These are phyloP conservation scores for Pestalotiopsis sp. DNA, from an alignment of 2,329 filamentous ascomycete species.

Conservation along the genomic window DNA sequence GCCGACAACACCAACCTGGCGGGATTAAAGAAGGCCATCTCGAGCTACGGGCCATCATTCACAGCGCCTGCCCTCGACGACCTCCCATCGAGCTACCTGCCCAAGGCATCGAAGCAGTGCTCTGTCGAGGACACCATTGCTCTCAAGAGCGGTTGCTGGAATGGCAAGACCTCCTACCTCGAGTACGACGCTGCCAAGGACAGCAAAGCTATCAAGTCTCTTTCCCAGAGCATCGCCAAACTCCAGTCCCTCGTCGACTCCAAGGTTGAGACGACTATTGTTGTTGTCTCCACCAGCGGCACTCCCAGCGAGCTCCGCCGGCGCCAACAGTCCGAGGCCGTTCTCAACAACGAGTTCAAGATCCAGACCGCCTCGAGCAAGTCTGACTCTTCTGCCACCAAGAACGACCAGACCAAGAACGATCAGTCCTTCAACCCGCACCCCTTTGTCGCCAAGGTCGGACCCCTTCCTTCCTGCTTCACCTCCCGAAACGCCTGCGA, in stretches of 20 bases:
- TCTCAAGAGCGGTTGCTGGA: conserved; percentile 32
- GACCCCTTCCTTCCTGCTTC: conserved; percentile 74
- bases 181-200: conserved; percentile 35
- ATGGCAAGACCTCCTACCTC: conserved; percentile 33
- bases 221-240: conserved; percentile 47
- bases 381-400: conserved; percentile 34
- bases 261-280: conserved; percentile 58
- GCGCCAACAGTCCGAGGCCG: conserved; percentile 48
- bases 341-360: conserved; percentile 39
- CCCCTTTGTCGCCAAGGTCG: conserved; percentile 29
- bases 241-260: conserved; percentile 50
- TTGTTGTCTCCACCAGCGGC: conserved; percentile 53
- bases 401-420: conserved; percentile 20
- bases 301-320: conserved; percentile 43
- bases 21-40: conserved; percentile 44
- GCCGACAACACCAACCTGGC: conserved; percentile 48
- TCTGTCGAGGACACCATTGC: conserved; percentile 26
- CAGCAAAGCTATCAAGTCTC: conserved; percentile 42
- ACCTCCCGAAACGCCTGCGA: conserved; percentile 68
- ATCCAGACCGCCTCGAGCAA: conserved; percentile 20
- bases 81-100: conserved; percentile 49
- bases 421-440: conserved; percentile 33
- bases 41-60: conserved; percentile 49
- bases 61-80: conserved; percentile 47
- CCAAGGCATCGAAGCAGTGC: conserved; percentile 37